Evolutionary conservation across 176 grass and related monocot species (phyloP).

Genomic region (Calamus simplicifolius): DNA sequence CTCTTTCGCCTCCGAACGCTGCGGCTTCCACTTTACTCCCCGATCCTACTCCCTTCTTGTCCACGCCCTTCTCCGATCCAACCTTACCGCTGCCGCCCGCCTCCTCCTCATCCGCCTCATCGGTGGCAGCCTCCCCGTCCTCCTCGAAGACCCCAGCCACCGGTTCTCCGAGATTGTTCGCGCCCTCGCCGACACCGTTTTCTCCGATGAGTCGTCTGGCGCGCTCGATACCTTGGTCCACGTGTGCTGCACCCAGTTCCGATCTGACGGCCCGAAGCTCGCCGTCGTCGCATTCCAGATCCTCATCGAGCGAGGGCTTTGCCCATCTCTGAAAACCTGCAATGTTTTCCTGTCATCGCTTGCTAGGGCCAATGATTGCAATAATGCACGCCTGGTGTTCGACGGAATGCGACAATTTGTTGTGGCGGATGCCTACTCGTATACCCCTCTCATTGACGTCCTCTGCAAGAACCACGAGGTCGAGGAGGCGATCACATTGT

Average conservation of each 20-base stretch:
- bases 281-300: slow-evolving; percentile 40
- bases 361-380: slow-evolving; percentile 9
- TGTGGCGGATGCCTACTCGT: slow-evolving; percentile 43
- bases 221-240: slow-evolving; percentile 42
- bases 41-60: slow-evolving; percentile 29
- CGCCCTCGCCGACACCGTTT: slow-evolving; percentile 20
- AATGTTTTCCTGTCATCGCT: slow-evolving; percentile 40
- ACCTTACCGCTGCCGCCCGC: slow-evolving; percentile 26
- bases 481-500: slow-evolving; percentile 37
- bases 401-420: slow-evolving; percentile 45
- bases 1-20: slow-evolving; percentile 14
- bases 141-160: background rate
- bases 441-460: slow-evolving; percentile 45
- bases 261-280: slow-evolving; percentile 8
- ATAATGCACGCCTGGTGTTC: slow-evolving; percentile 42
- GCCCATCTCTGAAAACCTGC: slow-evolving; percentile 47
- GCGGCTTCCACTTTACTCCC: slow-evolving; percentile 30
- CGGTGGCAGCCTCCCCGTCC: slow-evolving; percentile 2
- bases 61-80: slow-evolving; percentile 38
- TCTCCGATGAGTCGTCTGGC: background rate
- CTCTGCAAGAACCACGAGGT: slow-evolving; percentile 42
- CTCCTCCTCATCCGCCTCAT: slow-evolving; percentile 28
- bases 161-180: slow-evolving; percentile 4
- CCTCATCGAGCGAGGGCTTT: slow-evolving; percentile 32
- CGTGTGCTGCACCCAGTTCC: slow-evolving; percentile 38